A percentile compares a stretch with the other conserved stretches of the same genome.
Conservation (phyloP, 2,329 filamentous ascomycete genomes). For the Colletotrichum gloeosporioides region DNA sequence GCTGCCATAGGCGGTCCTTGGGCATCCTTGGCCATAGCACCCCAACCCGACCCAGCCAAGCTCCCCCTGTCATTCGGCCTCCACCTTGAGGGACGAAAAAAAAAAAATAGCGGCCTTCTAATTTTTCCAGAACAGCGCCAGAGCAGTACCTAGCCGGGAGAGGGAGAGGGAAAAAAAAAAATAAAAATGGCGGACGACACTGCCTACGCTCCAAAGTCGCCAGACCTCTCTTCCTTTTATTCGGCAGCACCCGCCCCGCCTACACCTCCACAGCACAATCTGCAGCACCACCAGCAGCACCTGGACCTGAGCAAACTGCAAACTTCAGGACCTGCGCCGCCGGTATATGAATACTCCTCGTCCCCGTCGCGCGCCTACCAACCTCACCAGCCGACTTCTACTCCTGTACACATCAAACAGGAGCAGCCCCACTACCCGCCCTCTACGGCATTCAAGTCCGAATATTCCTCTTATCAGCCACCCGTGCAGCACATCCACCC, state of each 20-base stretch:
- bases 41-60: not conserved
- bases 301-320: conserved; percentile 4
- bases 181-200: conserved; percentile 52
- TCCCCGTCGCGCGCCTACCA: conserved; percentile 17
- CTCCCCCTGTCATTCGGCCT: conserved; percentile 4
- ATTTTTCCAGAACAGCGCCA: conserved; percentile 13
- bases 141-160: not conserved
- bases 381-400: conserved; percentile 20
- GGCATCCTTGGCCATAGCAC: not conserved
- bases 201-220: conserved; percentile 62
- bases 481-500: conserved; percentile 29
- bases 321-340: conserved; percentile 14
- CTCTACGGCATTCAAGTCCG: conserved; percentile 21
- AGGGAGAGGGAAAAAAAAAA: not conserved
- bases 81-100: not conserved
- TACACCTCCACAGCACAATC: conserved; percentile 30
- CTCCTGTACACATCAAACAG: conserved; percentile 23
- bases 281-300: conserved; percentile 29
- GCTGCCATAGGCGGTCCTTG: not conserved
- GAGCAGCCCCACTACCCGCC: conserved; percentile 21
- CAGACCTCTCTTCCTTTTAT: conserved; percentile 63
- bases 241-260: conserved; percentile 36
- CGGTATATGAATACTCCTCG: conserved; percentile 23
- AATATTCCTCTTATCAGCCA: conserved; percentile 17
- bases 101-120: conserved; percentile 11